Evolutionary conservation across 176 grass and related monocot genomes (phyloP), one percentile per base, ranked within the genome.

Genomic region (Neostapfia colusana): DNA sequence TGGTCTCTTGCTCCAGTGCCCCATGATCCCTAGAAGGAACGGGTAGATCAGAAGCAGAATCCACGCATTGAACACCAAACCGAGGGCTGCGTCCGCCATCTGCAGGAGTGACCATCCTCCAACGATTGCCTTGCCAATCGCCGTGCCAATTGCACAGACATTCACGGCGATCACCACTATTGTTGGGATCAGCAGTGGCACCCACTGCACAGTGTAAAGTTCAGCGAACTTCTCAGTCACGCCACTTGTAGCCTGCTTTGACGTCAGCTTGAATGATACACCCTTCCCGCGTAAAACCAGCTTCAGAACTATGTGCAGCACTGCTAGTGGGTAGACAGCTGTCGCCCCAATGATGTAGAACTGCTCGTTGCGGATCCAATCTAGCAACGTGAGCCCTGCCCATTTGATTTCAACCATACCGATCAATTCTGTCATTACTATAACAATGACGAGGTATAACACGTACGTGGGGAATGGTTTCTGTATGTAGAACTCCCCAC

Each of bases 291-390:
- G 72, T 23, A 86, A 44, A 46, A 78, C 34, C 65, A 81, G 8
- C 72, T 86, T 86, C 64, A 86, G 65, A 65, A 82, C 78, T 55
- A 86, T 82, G 79, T 86, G 84, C 12, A 81, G 38, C 3, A 75
- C 73, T 56, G 84, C 84, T 14, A 75, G 38, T 16, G 84, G 84
- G 84, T 86, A 86, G 26, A 86, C 84, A 20, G 78, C 78, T 65
- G 84, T 86, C 48, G 84, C 78, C n/a, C 84, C 84, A 45, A 82
- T 76, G 14, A 86, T 86, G 79, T 86, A 86, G 84, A 86, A 86
- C 79, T 86, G 84, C 66, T 86, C 84, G 28, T 86, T 86, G 78
- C 84, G 84, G 78, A 81, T 76, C 84, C 72, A 86, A 39, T 86
- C 84, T 65, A 86, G 58, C 46, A 86, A 41, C 3, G 84, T 76